phyloP scores from a whole-genome alignment of 2,329 filamentous ascomycete species.

The Zalaria obscura region DNA sequence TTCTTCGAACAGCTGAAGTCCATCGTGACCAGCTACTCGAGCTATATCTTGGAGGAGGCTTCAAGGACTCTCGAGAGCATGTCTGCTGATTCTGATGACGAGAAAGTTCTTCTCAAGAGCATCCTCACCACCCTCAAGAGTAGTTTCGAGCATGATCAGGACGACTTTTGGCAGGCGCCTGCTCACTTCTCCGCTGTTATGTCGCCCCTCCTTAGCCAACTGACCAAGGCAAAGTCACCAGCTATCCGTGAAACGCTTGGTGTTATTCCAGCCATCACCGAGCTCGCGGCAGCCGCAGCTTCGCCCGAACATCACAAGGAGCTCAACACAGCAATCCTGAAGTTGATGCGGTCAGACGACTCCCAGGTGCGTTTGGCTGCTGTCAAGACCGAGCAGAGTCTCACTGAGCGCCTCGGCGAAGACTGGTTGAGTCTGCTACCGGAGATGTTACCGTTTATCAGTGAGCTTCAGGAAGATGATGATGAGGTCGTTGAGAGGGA shows the following conservation, averaged over 20 bases:
- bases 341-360: constrained; percentile 60
- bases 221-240: constrained; percentile 20
- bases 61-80: constrained; percentile 43
- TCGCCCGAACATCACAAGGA: constrained; percentile 84
- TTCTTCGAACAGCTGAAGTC: constrained; percentile 85
- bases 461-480: constrained; percentile 90
- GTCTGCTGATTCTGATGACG: constrained; percentile 27
- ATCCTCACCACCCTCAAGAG: constrained; percentile 58
- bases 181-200: constrained; percentile 67
- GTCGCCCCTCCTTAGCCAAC: constrained; percentile 53
- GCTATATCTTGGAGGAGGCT: constrained; percentile 66
- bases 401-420: constrained; percentile 57
- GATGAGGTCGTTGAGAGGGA: constrained; percentile 86
- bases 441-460: constrained; percentile 94
- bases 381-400: constrained; percentile 63
- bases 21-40: constrained; percentile 84
- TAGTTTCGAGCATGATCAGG: constrained; percentile 79
- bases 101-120: constrained; percentile 51
- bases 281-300: constrained; percentile 66
- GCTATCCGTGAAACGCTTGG: constrained; percentile 20
- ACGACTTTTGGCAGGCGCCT: constrained; percentile 89
- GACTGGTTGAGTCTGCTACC: constrained; percentile 86
- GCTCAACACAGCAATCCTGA: constrained; percentile 65
- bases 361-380: constrained; percentile 64
- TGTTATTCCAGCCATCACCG: constrained; percentile 61